Percentiles rank a stretch among this genome's conserved stretches.
Evolutionary conservation across 2,329 filamentous ascomycete genomes (phyloP).

Genomic region (Periglandula ipomoeae): DNA sequence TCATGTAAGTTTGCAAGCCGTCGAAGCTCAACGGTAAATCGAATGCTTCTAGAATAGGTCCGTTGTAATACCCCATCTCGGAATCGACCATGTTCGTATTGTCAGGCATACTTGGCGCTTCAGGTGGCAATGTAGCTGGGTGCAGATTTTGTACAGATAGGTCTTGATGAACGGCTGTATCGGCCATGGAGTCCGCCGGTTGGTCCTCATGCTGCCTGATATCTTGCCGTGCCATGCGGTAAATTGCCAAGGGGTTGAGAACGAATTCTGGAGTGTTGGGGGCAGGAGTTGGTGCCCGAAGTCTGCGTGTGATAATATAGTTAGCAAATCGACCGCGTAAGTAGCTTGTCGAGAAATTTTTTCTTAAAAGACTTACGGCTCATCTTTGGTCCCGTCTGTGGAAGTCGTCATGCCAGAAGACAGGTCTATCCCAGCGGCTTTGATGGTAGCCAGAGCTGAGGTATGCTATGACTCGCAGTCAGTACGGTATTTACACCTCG

Average conservation of each 20-base stretch:
- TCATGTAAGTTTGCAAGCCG: too few species aligned
- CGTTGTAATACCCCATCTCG: too few species aligned
- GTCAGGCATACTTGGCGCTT: too few species aligned
- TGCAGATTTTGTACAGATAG: background rate
- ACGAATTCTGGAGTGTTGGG: slow-evolving; percentile 6
- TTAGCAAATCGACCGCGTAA: too few species aligned
- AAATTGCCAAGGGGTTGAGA: slow-evolving; percentile 7
- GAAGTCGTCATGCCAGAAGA: background rate
- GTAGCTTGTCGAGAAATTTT: too few species aligned
- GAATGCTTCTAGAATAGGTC: too few species aligned
- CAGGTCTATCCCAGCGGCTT: background rate
- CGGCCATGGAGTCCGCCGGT: background rate
- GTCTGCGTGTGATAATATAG: background rate
- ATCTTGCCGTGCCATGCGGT: slow-evolving; percentile 7
- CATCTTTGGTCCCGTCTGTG: too few species aligned
- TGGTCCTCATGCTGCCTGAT: background rate
- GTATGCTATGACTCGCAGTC: background rate
- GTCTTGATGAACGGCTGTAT: background rate
- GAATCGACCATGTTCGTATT: too few species aligned
- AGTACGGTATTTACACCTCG: background rate
- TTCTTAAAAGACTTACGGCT: too few species aligned
- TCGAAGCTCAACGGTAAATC: too few species aligned
- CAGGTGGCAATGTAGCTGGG: too few species aligned
- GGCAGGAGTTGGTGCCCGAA: background rate
- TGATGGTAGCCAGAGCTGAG: slow-evolving; percentile 1